Evolutionary conservation across 495 filamentous ascomycete genomes (phyloP), one percentile per base, ranked within the genome.

Genomic region (Hypoxylon fuscum): DNA sequence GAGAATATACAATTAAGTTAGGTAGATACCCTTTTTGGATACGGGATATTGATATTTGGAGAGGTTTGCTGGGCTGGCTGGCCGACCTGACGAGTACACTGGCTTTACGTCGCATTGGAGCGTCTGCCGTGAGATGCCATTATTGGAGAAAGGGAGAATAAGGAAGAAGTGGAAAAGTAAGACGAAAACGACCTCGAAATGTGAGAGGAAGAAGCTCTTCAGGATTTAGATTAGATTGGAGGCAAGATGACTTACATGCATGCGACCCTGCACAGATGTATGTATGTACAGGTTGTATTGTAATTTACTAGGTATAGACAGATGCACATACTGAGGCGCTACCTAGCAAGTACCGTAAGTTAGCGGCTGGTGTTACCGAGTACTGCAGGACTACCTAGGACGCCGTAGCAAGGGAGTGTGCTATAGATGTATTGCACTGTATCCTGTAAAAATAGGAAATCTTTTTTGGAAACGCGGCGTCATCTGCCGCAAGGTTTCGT

Each of bases 371-470:
- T 42, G 34, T 35, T 35, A 22, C 25, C 38, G 45, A n/a, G 42
- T 45, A 45, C 42, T 11, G 22, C 42, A 29, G 11, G 15, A 27
- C 35, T 55, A 62, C 35, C 44, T 55, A 17, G 18, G 23, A 50
- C n/a, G 15, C 22, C 15, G 21, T 41, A 32, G 37, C 25, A 49
- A 10, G 23, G 38, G 29, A 20, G 42, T 41, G 50, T 8, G 27
- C 11, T 14, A 10, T 2, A 1, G 35, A 50, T 55, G 59, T 62
- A 62, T 25, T 22, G 44, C 41, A 29, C 47, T 56, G 57, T 66
- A 58, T 46, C 63, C 25, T 42, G 63, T 66, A 62, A 66, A 66
- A 66, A 66, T 66, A 66, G 63, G 57, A 61, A 55, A 62, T 43
- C 9, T 5, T 2, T 6, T 56, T 59, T 48, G 52, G 41, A 52